These are phyloP conservation scores for Paecilomyces sp. DNA, from an alignment of 2,329 filamentous ascomycete genomes.

Conservation along the genomic window DNA sequence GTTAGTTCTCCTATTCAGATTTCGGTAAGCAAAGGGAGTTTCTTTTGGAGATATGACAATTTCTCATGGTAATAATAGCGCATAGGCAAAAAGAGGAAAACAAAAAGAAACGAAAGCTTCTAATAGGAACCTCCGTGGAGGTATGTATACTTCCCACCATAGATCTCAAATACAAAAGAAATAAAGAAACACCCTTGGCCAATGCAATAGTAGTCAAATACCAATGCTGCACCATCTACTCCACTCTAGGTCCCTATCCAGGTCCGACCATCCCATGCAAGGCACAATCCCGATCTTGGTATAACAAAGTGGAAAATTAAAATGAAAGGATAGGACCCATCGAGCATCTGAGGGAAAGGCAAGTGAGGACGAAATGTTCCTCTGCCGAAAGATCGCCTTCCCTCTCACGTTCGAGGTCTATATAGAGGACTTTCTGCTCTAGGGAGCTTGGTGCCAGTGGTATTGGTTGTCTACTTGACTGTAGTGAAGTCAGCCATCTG, in stretches of 20 bases:
- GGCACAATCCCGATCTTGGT: background rate
- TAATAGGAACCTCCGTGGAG: background rate
- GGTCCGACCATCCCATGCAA: background rate
- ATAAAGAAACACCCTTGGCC: background rate
- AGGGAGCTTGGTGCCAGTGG: background rate
- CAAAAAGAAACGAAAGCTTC: background rate
- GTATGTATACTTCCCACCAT: background rate
- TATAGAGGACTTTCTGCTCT: background rate
- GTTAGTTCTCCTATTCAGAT: too few species aligned
- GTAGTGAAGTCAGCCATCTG: background rate
- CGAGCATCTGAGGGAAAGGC: background rate
- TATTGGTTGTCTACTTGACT: background rate
- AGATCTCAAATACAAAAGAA: background rate
- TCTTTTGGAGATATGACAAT: too few species aligned
- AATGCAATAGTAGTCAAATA: background rate
- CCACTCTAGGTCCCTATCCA: background rate
- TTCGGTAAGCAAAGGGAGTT: too few species aligned
- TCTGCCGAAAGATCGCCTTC: background rate
- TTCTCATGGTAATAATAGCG: too few species aligned
- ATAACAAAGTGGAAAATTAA: background rate
- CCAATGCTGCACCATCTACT: background rate
- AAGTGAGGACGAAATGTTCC: background rate
- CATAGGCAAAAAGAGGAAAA: background rate
- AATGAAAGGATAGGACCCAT: background rate
- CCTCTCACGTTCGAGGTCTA: background rate